Conservation (phyloP, 352 stramenopile genomes). For the Aphanomyces astaci region DNA sequence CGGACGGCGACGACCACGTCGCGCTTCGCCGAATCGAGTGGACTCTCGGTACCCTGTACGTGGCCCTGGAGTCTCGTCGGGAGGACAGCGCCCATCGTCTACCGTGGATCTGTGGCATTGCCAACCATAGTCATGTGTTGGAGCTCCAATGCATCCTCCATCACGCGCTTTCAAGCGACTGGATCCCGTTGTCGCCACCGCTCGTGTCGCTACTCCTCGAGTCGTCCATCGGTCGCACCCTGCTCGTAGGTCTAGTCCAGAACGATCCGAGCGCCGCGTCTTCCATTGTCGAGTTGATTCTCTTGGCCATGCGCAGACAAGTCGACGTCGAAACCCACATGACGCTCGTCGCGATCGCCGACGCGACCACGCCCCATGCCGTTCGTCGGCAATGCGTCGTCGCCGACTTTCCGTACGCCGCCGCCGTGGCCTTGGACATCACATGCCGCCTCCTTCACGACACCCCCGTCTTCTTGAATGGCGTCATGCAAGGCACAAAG, state of each 20-base stretch:
- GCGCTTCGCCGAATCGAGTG: neutral
- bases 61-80: neutral
- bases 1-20: neutral
- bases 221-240: neutral
- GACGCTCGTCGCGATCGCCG: neutral
- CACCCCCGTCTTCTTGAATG: neutral
- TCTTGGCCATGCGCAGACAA: neutral
- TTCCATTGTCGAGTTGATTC: neutral
- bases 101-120: slow-evolving; percentile 2
- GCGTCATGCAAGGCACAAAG: slow-evolving; percentile 2
- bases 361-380: neutral
- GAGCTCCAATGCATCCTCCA: slow-evolving; percentile 18
- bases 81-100: neutral
- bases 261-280: slow-evolving; percentile 14
- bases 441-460: neutral
- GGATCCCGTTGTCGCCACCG: neutral
- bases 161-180: slow-evolving; percentile 11
- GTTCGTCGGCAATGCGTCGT: neutral
- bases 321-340: neutral
- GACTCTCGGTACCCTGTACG: neutral
- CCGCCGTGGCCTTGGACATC: slow-evolving; percentile 10
- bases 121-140: slow-evolving; percentile 13
- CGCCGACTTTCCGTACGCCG: neutral
- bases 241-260: slow-evolving; percentile 7
- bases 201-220: slow-evolving; percentile 18